Evolutionary conservation across 257 asterid genomes (phyloP).

Genomic region (Ballota nigra): DNA sequence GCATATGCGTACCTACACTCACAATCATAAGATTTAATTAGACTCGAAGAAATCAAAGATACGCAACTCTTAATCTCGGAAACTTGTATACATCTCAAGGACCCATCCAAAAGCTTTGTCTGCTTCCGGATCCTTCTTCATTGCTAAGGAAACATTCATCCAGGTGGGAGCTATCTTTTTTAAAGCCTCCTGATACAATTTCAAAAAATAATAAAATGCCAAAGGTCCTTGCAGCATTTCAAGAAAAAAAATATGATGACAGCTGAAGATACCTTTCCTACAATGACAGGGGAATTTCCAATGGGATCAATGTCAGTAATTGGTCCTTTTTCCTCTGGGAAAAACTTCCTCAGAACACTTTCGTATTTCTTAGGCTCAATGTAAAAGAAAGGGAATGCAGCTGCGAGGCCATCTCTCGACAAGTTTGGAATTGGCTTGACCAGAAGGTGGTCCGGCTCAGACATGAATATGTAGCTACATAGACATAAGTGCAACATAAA

Average conservation of each 20-base stretch:
- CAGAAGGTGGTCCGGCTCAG: conserved; percentile 92
- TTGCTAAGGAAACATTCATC: conserved; percentile 94
- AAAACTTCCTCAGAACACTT: conserved; percentile 65
- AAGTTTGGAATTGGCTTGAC: conserved; percentile 93
- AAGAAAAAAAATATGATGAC: conserved; percentile 2
- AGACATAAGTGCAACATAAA: background rate
- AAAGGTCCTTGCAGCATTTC: conserved; percentile 3
- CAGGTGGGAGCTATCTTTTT: conserved; percentile 90
- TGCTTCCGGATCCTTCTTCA: conserved; percentile 92
- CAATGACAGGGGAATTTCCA: conserved; percentile 95
- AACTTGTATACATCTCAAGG: conserved; percentile 76
- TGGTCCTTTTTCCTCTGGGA: conserved; percentile 75
- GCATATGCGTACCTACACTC: conserved; percentile 89
- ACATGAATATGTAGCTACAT: conserved; percentile 84
- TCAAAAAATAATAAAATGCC: background rate
- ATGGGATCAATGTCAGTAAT: conserved; percentile 83
- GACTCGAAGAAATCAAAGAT: background rate
- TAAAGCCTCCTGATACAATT: conserved; percentile 53
- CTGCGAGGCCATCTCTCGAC: conserved; percentile 66
- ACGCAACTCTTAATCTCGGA: background rate
- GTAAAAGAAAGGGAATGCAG: conserved; percentile 94
- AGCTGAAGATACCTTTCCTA: conserved; percentile 59
- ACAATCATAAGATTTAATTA: conserved; percentile 10
- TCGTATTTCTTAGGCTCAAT: conserved; percentile 87
- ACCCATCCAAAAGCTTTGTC: conserved; percentile 99